Base-by-base conservation (phyloP, 2,329 filamentous ascomycete genomes). In the Sarocladiaceae sp. region DNA sequence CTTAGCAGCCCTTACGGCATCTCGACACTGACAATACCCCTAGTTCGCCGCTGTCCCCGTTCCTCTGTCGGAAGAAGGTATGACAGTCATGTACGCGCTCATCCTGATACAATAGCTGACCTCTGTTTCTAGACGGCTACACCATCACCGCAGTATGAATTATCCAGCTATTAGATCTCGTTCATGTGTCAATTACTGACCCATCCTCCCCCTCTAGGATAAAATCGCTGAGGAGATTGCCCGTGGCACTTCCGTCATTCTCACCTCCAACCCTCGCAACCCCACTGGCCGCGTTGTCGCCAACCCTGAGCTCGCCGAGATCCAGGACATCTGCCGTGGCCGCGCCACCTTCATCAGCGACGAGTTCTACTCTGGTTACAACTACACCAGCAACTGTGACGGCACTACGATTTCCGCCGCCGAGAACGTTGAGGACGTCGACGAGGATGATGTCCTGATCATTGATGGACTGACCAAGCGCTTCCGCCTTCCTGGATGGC, bases 391-490 rank as follows among this genome's bases (percentile, higher is more conserved):
- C 54, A 76, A 89, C 68, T 97, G 91, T 62, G 90, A 96, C 59
- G 91, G 91, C 31, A 81, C 78, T 23, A 94, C 91, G 33, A 88
- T 96, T 61, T 90, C 84, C 41, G 85, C 89, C 7, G 91, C 91
- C 4, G 84, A 88, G 58, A 95, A 97, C 62, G 79, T 97, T 40
- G 77, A 88, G 46, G 89, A 96, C 55, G 89, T 96, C 13, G 80
- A 96, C 59, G 78, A 87, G 58, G 88, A 94, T 48, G 88, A 95
- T 58, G 90, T 97, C 2, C 78, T 97, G 51, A 87, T 97, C 63
- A 91, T 97, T 52, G 91, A 97, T 60, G 91, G 91, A 41, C 76
- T 97, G 20, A 97, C 91, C 55, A 97, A 97, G 77, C 85, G 91
- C 50, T 97, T 97, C 78, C 83, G 91, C 53, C 81, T 97, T 24